Evolutionary conservation across 2,329 filamentous ascomycete genomes (phyloP), one percentile per base, ranked within the genome.

Genomic region (Fusarium odoratissimum): DNA sequence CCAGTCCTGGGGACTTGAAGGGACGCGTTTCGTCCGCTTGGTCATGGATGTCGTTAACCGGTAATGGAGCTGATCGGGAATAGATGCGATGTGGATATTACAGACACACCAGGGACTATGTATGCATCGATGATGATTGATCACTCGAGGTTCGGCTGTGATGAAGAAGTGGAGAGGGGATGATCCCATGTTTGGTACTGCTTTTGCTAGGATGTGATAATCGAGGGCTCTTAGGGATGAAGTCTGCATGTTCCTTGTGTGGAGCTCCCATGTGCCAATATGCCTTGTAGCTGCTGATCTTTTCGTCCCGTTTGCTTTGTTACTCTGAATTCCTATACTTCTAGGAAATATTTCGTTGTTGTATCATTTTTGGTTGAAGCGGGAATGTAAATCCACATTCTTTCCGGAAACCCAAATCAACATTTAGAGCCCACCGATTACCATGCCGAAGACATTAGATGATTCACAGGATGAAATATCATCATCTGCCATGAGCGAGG

Each of bases 361-460:
- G 21, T 31, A 28, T 23, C 13, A 28, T 14, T 30, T 25, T 55
- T 35, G 25, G 17, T 21, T 31, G 37, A 54, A 31, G 52, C 35
- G 42, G 48, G 45, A 37, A 33, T 46, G 17, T 17, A 49, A 33
- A 31, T 55, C 23, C 38, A 21, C 30, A 33, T 44, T 42, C 31
- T 38, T 17, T 12, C 25, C 8, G 30, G 38, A 44, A 31, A n/a
- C 45, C 58, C 30, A 46, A 10, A 21, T 44, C 35, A 37, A 42
- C 30, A 23, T 40, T 19, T 19, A 58, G 48, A 48, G 51, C 46
- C 23, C 23, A 37, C 37, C 9, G 23, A n/a, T 38, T 60, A 28
- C 58, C 17, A 45, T 40, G 38, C 70, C 70, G 58, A 71, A 71
- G 45, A 45, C 38, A 35, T 51, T 55, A 7, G 44, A 71, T 19